Conservation (phyloP, 2,329 filamentous ascomycete genomes). For the Hymenotorrendiella dingleyae region DNA sequence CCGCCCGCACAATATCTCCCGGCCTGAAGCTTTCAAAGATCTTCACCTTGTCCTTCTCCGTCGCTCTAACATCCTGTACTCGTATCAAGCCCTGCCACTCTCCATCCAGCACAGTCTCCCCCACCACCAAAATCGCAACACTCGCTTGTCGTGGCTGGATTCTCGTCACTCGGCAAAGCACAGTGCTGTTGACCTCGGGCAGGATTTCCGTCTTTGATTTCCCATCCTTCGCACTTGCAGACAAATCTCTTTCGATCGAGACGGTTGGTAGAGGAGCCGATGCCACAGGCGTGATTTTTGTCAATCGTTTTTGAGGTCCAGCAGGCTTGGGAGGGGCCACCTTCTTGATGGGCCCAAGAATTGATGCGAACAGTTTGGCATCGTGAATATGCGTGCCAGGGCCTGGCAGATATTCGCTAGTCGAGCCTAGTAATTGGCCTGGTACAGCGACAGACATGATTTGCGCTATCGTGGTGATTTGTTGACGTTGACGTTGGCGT, state of each 20-base stretch:
- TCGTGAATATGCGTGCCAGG: constrained; percentile 79
- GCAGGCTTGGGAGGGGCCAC: constrained; percentile 34
- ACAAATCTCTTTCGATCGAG: constrained; percentile 41
- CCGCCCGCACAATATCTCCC: constrained; percentile 82
- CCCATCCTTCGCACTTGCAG: constrained; percentile 13
- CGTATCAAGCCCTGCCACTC: constrained; percentile 83
- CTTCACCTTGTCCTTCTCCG: constrained; percentile 91
- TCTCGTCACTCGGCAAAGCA: constrained; percentile 80
- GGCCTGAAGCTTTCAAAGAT: constrained; percentile 88
- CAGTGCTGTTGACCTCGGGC: constrained; percentile 72
- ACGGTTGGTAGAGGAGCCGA: constrained; percentile 44
- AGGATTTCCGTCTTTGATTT: constrained; percentile 61
- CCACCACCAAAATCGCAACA: constrained; percentile 79
- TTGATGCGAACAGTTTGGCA: constrained; percentile 71
- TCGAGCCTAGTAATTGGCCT: constrained; percentile 70
- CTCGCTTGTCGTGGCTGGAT: constrained; percentile 81
- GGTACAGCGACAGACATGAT: constrained; percentile 57
- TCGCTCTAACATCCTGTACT: constrained; percentile 85
- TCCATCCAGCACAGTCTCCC: constrained; percentile 64
- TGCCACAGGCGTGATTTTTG: constrained; percentile 46
- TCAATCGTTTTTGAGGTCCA: constrained; percentile 52
- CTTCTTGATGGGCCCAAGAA: constrained; percentile 65
- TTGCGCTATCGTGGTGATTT: constrained; percentile 18
- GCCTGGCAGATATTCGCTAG: constrained; percentile 63
- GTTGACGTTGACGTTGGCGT: neutral